These are phyloP conservation scores for Alnus rubra DNA, from an alignment of 306 rosid genomes.

Conservation along the genomic window DNA sequence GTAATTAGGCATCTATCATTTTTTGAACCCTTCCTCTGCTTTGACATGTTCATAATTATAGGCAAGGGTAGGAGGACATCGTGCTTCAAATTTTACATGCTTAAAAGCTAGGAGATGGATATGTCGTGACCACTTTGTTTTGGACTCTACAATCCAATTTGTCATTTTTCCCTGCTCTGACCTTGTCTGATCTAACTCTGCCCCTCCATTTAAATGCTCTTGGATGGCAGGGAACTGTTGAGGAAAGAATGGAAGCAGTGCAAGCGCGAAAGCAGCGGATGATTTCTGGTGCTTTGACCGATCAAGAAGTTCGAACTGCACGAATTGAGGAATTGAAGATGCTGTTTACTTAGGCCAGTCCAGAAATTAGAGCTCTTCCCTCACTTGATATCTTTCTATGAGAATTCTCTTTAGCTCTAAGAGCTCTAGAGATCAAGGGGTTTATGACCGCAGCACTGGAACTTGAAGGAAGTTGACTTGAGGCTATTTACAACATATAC, in stretches of 20 bases:
- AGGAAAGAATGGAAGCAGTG: conserved; percentile 96
- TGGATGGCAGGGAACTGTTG: conserved; percentile 78
- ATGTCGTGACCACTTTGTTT: background rate
- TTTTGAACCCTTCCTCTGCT: background rate
- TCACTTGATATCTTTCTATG: background rate
- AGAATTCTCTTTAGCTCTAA: background rate
- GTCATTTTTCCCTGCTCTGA: conserved; percentile 15
- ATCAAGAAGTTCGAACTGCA: conserved; percentile 93
- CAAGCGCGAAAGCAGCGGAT: conserved; percentile 88
- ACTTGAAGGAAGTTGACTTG: conserved; percentile 10
- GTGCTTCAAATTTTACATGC: background rate
- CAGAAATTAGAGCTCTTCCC: conserved; percentile 11
- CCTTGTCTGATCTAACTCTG: background rate
- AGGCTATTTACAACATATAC: background rate
- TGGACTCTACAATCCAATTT: conserved; percentile 6
- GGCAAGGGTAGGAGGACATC: background rate
- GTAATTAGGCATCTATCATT: background rate
- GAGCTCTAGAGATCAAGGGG: conserved; percentile 6
- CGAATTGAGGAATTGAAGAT: conserved; percentile 91
- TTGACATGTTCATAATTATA: background rate
- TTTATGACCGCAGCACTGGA: background rate
- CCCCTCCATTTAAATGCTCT: conserved; percentile 22
- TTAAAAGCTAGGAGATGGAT: background rate
- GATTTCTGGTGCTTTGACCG: conserved; percentile 94
- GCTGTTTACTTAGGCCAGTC: conserved; percentile 65